Evolutionary conservation across 306 rosid genomes (phyloP).

Genomic region (Heteromeles arbutifolia): DNA sequence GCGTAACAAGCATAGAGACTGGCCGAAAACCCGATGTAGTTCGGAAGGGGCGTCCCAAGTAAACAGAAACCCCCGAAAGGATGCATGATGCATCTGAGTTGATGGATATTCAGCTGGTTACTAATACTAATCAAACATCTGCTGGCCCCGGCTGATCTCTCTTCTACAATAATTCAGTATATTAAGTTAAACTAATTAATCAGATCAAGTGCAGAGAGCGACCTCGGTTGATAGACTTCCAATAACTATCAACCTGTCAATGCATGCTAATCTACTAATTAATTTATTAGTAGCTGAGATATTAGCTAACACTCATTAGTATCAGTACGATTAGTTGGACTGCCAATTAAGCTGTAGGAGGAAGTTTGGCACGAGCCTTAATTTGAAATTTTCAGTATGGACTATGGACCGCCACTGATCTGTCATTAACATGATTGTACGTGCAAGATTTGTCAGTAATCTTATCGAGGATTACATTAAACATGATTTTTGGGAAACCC

Average conservation of each 20-base stretch:
- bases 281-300: no score
- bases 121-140: no score
- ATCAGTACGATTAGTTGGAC: not conserved
- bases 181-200: not conserved
- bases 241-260: not conserved
- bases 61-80: no score
- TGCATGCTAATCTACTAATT: not conserved
- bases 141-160: not conserved
- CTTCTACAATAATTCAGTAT: not conserved
- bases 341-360: not conserved
- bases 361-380: not conserved
- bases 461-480: not conserved
- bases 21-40: no score
- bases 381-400: not conserved
- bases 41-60: no score
- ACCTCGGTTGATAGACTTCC: not conserved
- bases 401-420: not conserved
- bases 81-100: no score
- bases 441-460: constrained; percentile 13
- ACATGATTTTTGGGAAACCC: not conserved
- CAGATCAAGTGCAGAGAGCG: not conserved
- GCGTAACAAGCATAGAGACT: no score
- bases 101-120: no score
- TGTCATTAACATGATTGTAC: not conserved
- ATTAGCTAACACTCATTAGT: not conserved